These are phyloP conservation scores for Plasmopara muralis DNA, from an alignment of 352 stramenopile species.

Conservation along the genomic window DNA sequence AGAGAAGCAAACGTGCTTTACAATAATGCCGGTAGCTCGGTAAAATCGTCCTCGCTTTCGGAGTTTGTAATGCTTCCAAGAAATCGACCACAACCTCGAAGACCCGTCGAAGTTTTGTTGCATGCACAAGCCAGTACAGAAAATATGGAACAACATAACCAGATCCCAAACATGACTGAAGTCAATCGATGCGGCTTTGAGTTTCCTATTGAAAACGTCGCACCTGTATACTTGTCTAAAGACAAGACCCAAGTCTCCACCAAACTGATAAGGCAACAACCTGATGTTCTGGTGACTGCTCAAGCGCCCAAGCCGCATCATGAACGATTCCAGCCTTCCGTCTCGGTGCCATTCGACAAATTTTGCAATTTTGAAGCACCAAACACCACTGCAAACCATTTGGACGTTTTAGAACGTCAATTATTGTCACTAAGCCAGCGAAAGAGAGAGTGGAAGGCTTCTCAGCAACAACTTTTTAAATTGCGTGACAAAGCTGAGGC, in stretches of 20 bases:
- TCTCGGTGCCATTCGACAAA: conserved; percentile 1
- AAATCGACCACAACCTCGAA: conserved; percentile 31
- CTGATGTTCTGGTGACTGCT: neutral
- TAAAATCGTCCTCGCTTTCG: conserved; percentile 18
- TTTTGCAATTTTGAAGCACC: neutral
- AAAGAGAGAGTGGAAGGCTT: conserved; percentile 28
- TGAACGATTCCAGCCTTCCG: neutral
- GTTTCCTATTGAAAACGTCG: conserved; percentile 17
- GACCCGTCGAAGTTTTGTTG: conserved; percentile 28
- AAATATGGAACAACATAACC: neutral
- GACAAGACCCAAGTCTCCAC: neutral
- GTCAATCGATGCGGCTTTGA: conserved; percentile 24
- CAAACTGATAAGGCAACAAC: neutral
- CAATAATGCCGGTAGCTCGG: neutral
- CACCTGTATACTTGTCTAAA: conserved; percentile 3
- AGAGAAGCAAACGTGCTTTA: neutral
- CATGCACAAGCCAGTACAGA: conserved; percentile 4
- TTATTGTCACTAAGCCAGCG: conserved; percentile 16
- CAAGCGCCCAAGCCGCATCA: neutral
- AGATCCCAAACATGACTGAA: conserved; percentile 7
- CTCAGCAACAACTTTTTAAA: conserved; percentile 20
- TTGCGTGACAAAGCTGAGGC: conserved; percentile 11
- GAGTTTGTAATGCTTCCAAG: conserved; percentile 32
- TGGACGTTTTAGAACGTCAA: conserved; percentile 27
- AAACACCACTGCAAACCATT: conserved; percentile 12